Evolutionary conservation across 768 basidiomycete species (phyloP), one percentile per base, ranked within the genome.

Genomic region (Suillus alpinus): DNA sequence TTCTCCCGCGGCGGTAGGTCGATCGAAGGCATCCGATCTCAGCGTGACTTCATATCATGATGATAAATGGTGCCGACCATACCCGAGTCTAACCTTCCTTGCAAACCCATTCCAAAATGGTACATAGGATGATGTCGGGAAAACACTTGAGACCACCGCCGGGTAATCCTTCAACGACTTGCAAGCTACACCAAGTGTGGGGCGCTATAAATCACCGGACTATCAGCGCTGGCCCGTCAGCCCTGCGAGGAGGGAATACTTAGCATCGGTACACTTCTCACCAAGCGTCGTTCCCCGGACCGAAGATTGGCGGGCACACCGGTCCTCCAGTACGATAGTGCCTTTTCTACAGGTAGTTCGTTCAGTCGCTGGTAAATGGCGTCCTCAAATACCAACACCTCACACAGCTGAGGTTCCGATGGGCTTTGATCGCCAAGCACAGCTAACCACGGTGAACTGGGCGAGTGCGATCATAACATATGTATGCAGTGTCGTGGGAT

Each of bases 1-100:
- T 61, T 59, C 53, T 70, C 70, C 72, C 73, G 71, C 73, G 73
- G 71, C 61, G 51, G 40, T 65, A 73, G 66, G 71, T 64, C 63
- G 59, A 71, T 73, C 71, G 67, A 75, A 71, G 69, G 69, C 34
- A 26, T 23, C 65, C 64, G 62, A 63, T 36, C 59, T 41, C 63
- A 63, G 49, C 39, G 43, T 63, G 46, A 60, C 41, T 71, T 71
- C 67, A 57, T 39, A 57, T 49, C n/a, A 49, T 60, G 5, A 32
- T 37, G 47, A 18, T n/a, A 44, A n/a, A 46, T 58, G 18, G 18
- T 16, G 16, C 53, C 57, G 60, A 26, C 55, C 52, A 9, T 7
- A n/a, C 26, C 56, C 55, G 59, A 34, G 18, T 36, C 56, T 46
- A 61, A 61, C 57, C 46, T 26, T 18, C 43, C 43, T 44, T n/a